Percentiles rank a stretch among this genome's conserved stretches.
Conservation (phyloP, 2,329 filamentous ascomycete species). For the Emmonsia crescens region DNA sequence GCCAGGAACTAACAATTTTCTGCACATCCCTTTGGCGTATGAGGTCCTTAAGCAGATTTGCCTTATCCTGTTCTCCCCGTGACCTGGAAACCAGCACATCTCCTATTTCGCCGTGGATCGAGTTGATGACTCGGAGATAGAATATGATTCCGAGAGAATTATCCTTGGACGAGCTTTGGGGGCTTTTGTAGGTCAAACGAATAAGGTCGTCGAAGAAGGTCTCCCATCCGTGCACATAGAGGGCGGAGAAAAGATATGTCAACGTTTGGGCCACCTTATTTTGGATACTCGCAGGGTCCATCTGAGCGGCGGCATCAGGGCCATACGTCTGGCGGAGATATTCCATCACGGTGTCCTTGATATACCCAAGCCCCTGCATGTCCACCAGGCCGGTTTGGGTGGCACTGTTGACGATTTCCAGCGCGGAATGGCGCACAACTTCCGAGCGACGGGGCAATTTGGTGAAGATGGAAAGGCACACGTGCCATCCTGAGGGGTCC, state of each 20-base stretch:
- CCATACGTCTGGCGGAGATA: slow-evolving; percentile 72
- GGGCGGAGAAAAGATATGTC: slow-evolving; percentile 80
- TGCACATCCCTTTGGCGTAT: slow-evolving; percentile 77
- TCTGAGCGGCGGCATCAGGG: slow-evolving; percentile 38
- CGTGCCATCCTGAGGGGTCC: slow-evolving; percentile 80
- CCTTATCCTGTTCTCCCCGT: slow-evolving; percentile 67
- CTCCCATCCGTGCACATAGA: slow-evolving; percentile 81
- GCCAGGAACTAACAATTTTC: slow-evolving; percentile 83
- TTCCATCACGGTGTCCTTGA: slow-evolving; percentile 70
- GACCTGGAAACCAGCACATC: slow-evolving; percentile 77
- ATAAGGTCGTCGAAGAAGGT: slow-evolving; percentile 86
- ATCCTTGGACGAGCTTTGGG: slow-evolving; percentile 47
- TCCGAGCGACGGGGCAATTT: slow-evolving; percentile 65
- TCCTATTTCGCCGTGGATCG: slow-evolving; percentile 94
- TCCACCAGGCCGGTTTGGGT: slow-evolving; percentile 72
- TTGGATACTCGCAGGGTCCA: slow-evolving; percentile 69
- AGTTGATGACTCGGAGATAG: slow-evolving; percentile 78
- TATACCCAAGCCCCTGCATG: slow-evolving; percentile 56
- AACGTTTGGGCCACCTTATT: slow-evolving; percentile 96
- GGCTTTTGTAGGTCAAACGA: slow-evolving; percentile 55
- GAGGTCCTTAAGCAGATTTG: slow-evolving; percentile 82
- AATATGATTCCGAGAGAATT: slow-evolving; percentile 69
- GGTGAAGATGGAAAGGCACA: slow-evolving; percentile 76
- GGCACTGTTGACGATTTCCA: slow-evolving; percentile 89
- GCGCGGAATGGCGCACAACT: slow-evolving; percentile 74